Percentiles rank a stretch among this genome's conserved stretches.
Conservation (phyloP, 768 basidiomycete genomes). For the Pleurotus sapidus region DNA sequence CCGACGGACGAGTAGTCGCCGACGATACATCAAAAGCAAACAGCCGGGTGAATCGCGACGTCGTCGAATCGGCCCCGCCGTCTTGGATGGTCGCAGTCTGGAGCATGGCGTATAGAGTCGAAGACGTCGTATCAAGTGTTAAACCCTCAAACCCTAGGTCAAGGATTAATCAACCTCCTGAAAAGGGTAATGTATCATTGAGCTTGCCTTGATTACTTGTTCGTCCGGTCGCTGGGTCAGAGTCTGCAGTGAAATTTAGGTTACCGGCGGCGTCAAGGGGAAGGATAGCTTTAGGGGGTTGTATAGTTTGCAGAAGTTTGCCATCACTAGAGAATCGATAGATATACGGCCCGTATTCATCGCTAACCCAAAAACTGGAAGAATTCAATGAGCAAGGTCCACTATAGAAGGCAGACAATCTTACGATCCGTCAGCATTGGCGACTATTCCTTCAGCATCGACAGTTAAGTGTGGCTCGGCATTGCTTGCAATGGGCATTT, state of each 20-base stretch:
- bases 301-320: constrained; percentile 50
- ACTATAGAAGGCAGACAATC: constrained; percentile 9
- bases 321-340: constrained; percentile 49
- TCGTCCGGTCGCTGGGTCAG: constrained; percentile 50
- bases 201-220: constrained; percentile 49
- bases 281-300: constrained; percentile 55
- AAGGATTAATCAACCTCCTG: background rate
- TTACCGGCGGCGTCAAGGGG: constrained; percentile 41
- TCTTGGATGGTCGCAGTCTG: constrained; percentile 66
- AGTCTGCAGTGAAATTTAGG: constrained; percentile 50
- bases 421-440: constrained; percentile 57
- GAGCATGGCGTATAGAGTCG: constrained; percentile 56
- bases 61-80: constrained; percentile 46
- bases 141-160: constrained; percentile 56
- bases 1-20: constrained; percentile 22
- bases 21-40: constrained; percentile 51
- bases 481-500: constrained; percentile 42
- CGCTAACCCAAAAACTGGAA: constrained; percentile 57
- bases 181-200: no score
- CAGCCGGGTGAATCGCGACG: constrained; percentile 52
- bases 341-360: constrained; percentile 70
- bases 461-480: constrained; percentile 44
- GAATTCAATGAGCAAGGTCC: background rate
- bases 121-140: constrained; percentile 44
- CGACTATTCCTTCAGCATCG: constrained; percentile 59